Evolutionary conservation across 2,329 filamentous ascomycete species (phyloP), one percentile per base, ranked within the genome.

Genomic region (Fusarium papillatum): DNA sequence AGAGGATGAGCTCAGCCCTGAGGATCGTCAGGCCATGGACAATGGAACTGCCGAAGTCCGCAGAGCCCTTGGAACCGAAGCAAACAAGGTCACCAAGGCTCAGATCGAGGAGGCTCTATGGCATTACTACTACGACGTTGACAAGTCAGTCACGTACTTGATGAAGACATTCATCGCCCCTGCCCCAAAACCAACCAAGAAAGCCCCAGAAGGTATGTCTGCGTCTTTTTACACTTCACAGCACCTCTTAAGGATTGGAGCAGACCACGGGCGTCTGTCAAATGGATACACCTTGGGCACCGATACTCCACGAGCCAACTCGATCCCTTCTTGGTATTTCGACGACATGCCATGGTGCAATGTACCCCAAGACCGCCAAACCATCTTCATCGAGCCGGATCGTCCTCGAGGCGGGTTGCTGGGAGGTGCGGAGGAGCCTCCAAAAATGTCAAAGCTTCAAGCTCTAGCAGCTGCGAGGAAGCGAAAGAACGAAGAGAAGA

Each of bases 51-150:
- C 88, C 46, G 88, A 93, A 75, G 93, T 97, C 41, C 89, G 91
- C 70, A 87, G 88, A 72, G 88, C 89, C 11, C 87, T 98, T n/a
- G 93, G 92, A 9, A 83, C 86, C 13, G 87, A 90, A 71, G 87
- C 88, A 38, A 85, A 85, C 75, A 91, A 90, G 72, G 88, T 93
- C 78, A 90, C 88, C 41, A 85, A 83, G 57, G 83, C 81, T 43
- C 93, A 98, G 81, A 96, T 98, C 73, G 92, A 98, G 82, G 96
- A 98, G 72, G 91, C 96, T 0, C 85, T 99, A 19, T 98, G 95
- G 95, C 92, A 99, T 84, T 98, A 98, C 84, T 98, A 96, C 83
- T 98, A 96, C 82, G 96, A 99, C 80, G 88, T 98, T 36, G 93
- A 92, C 69, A 98, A 98, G 84, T 92, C 95, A 1, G 93, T 97